Evolutionary conservation across 139 green algal genomes (phyloP).

Genomic region (Micractinium conductrix): DNA sequence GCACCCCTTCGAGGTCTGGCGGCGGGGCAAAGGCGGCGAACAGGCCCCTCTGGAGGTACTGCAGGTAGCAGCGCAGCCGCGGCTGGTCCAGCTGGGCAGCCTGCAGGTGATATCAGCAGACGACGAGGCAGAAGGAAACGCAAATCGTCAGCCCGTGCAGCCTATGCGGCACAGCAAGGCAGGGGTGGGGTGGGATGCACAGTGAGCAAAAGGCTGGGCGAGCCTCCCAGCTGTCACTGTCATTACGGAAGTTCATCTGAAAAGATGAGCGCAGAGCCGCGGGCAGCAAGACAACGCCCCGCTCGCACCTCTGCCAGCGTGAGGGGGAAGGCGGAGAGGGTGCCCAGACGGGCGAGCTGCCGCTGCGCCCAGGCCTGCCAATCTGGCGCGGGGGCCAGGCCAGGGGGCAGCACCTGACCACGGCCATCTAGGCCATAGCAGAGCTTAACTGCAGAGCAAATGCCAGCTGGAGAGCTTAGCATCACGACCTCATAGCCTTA

Average conservation of each 20-base stretch:
- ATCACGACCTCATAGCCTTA: too few species aligned
- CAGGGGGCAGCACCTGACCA: background rate
- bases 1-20: background rate
- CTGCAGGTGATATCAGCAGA: background rate
- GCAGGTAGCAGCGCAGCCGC: background rate
- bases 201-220: too few species aligned
- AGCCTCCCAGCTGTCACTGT: too few species aligned
- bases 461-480: too few species aligned
- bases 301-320: background rate
- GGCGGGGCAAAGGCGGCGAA: conserved; percentile 17
- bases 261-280: too few species aligned
- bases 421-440: conserved; percentile 27
- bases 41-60: conserved; percentile 20
- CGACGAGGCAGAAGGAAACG: too few species aligned
- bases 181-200: too few species aligned
- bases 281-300: background rate
- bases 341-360: background rate
- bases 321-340: conserved; percentile 3
- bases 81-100: conserved; percentile 10
- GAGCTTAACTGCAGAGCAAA: conserved; percentile 26
- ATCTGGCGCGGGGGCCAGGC: background rate
- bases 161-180: too few species aligned
- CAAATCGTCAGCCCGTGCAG: too few species aligned
- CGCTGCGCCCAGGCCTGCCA: conserved; percentile 26
- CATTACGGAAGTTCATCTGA: too few species aligned